A percentile compares a stretch with the other conserved stretches of the same genome.
phyloP scores from a whole-genome alignment of 2,329 filamentous ascomycete genomes.

The Xylariaceae sp. region DNA sequence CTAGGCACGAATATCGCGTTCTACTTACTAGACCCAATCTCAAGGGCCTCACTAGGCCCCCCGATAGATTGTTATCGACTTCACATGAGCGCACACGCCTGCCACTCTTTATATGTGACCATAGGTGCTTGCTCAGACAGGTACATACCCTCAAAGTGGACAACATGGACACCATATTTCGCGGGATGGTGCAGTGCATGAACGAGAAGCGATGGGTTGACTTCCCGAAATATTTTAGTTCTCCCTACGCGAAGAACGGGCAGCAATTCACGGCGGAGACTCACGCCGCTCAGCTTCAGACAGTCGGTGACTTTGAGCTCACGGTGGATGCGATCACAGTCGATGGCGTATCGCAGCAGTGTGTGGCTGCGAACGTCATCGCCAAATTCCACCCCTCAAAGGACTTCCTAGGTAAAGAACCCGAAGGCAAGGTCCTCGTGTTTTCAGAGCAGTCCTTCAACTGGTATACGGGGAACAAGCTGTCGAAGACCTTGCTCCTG shows the following conservation, averaged over 20 bases:
- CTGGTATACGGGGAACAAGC: conserved; percentile 15
- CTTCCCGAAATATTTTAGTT: conserved; percentile 11
- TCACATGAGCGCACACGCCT: too few relatives aligned
- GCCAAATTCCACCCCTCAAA: conserved; percentile 5
- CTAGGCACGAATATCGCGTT: too few relatives aligned
- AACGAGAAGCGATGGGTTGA: conserved; percentile 17
- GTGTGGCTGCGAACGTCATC: conserved; percentile 8
- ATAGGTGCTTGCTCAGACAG: not conserved
- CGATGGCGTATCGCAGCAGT: conserved; percentile 10
- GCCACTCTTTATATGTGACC: not conserved
- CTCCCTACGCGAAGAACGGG: conserved; percentile 9
- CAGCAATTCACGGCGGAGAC: conserved; percentile 9
- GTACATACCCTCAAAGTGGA: not conserved
- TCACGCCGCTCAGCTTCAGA: conserved; percentile 9
- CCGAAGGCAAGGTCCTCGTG: conserved; percentile 2
- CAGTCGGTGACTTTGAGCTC: conserved; percentile 8
- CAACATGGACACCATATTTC: conserved; percentile 5
- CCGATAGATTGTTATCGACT: too few relatives aligned
- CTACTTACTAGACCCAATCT: too few relatives aligned
- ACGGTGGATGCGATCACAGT: conserved; percentile 15
- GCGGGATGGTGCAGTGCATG: conserved; percentile 14
- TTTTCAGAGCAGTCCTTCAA: conserved; percentile 12
- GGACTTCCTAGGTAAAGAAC: not conserved
- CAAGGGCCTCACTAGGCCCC: too few relatives aligned
- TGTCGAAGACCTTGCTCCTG: conserved; percentile 11